Evolutionary conservation across 495 filamentous ascomycete genomes (phyloP).

Genomic region (Apiosordaria backusii): DNA sequence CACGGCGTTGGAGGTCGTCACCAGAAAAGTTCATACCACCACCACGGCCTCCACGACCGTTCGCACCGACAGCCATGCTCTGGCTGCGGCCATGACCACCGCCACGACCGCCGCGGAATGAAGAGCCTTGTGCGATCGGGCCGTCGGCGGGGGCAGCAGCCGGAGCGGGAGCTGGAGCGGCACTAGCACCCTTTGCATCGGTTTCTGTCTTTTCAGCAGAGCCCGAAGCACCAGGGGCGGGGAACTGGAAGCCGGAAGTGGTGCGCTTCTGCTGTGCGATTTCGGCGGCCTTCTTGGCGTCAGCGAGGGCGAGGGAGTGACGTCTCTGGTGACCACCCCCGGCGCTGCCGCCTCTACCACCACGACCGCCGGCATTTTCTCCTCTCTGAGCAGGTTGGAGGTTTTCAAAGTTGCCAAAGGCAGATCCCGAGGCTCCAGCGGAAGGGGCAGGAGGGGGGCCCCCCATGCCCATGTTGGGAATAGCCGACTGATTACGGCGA

Average conservation of each 20-base stretch:
- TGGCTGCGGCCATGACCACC: slow-evolving; percentile 59
- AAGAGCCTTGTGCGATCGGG: slow-evolving; percentile 47
- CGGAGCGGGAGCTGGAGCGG: slow-evolving; percentile 41
- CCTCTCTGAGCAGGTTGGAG: slow-evolving; percentile 56
- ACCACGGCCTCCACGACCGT: slow-evolving; percentile 45
- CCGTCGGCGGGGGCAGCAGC: slow-evolving; percentile 43
- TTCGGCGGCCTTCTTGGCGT: slow-evolving; percentile 97
- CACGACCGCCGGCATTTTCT: slow-evolving; percentile 67
- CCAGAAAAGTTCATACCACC: slow-evolving; percentile 30
- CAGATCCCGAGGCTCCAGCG: slow-evolving; percentile 81
- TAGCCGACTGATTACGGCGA: slow-evolving; percentile 95
- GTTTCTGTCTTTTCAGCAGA: slow-evolving; percentile 53
- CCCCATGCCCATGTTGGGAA: slow-evolving; percentile 86
- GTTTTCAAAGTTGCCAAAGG: slow-evolving; percentile 74
- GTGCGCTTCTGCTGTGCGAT: slow-evolving; percentile 94
- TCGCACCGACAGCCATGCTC: slow-evolving; percentile 58
- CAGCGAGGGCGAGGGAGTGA: slow-evolving; percentile 89
- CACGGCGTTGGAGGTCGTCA: slow-evolving; percentile 67
- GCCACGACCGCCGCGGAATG: slow-evolving; percentile 47
- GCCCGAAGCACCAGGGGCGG: slow-evolving; percentile 64
- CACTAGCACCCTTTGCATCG: slow-evolving; percentile 41
- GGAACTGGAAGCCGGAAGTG: slow-evolving; percentile 92
- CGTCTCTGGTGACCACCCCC: slow-evolving; percentile 85
- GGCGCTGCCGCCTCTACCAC: slow-evolving; percentile 63
- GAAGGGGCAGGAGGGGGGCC: slow-evolving; percentile 91